phyloP scores from a whole-genome alignment of 768 basidiomycete genomes.

The Flagelloscypha sp. region DNA sequence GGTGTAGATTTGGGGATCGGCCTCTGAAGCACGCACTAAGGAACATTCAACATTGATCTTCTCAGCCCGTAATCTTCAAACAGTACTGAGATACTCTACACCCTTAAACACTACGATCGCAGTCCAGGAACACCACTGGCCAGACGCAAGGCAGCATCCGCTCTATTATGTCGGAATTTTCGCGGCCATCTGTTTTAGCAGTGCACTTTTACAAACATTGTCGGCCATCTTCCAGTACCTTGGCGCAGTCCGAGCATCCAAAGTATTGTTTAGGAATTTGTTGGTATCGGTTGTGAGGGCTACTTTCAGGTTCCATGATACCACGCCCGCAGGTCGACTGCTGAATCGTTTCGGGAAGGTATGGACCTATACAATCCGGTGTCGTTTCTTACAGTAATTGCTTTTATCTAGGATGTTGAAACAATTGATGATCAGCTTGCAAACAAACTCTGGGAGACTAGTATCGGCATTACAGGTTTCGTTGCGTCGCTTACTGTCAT shows the following conservation, averaged over 20 bases:
- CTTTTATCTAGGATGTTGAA: slow-evolving; percentile 33
- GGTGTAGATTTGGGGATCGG: slow-evolving; percentile 57
- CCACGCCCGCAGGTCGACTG: slow-evolving; percentile 38
- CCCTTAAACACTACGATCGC: too few relatives aligned
- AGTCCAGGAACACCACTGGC: too few relatives aligned
- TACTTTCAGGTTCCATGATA: slow-evolving; percentile 39
- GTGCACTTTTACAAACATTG: slow-evolving; percentile 23
- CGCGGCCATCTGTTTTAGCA: slow-evolving; percentile 27
- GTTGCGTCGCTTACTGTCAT: slow-evolving; percentile 35
- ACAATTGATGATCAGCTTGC: slow-evolving; percentile 45
- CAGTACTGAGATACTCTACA: too few relatives aligned
- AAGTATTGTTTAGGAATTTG: slow-evolving; percentile 26
- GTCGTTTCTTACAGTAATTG: slow-evolving; percentile 3
- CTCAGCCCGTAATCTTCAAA: too few relatives aligned
- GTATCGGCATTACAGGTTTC: slow-evolving; percentile 53
- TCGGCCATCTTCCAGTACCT: slow-evolving; percentile 28
- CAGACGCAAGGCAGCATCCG: slow-evolving; percentile 24
- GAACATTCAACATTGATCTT: too few relatives aligned
- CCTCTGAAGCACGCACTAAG: too few relatives aligned
- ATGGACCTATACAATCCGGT: neutral
- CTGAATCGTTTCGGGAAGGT: slow-evolving; percentile 42
- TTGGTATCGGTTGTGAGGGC: slow-evolving; percentile 31
- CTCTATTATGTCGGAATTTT: slow-evolving; percentile 36
- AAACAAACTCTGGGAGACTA: slow-evolving; percentile 42
- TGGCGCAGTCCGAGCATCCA: slow-evolving; percentile 29